Evolutionary conservation across 2,329 filamentous ascomycete species (phyloP).

Genomic region (Fusarium marasasianum): DNA sequence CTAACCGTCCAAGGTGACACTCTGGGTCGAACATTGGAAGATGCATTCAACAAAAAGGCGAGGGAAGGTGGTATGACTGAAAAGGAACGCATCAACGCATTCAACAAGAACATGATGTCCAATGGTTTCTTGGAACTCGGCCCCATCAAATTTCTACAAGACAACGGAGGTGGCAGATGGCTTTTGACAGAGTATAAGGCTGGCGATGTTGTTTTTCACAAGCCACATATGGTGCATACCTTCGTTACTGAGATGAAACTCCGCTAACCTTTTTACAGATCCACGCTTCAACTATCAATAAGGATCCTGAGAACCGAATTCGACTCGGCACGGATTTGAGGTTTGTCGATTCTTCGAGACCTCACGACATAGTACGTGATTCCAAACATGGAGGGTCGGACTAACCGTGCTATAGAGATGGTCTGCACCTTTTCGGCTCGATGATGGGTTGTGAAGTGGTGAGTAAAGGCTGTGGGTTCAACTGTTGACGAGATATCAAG

Average conservation of each 20-base stretch:
- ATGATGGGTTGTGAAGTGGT: background rate
- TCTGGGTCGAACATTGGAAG: conserved; percentile 8
- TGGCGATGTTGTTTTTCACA: conserved; percentile 53
- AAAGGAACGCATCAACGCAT: conserved; percentile 60
- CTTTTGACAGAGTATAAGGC: conserved; percentile 51
- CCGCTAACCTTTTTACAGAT: background rate
- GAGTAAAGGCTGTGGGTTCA: background rate
- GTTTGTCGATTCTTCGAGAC: conserved; percentile 23
- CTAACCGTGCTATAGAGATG: background rate
- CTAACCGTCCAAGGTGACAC: background rate
- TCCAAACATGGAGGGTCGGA: rapidly evolving
- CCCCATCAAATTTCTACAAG: conserved; percentile 50
- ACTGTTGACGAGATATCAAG: background rate
- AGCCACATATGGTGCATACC: conserved; percentile 32
- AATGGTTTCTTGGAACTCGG: conserved; percentile 63
- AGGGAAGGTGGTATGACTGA: conserved; percentile 56
- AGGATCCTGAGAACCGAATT: conserved; percentile 17
- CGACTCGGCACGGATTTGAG: conserved; percentile 24
- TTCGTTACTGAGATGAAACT: rapidly evolving
- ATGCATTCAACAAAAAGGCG: conserved; percentile 43
- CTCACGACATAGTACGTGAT: conserved; percentile 13
- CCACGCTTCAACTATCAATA: conserved; percentile 26
- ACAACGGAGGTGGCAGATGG: conserved; percentile 45
- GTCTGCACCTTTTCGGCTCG: conserved; percentile 3
- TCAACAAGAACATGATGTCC: conserved; percentile 68